Percentiles rank a stretch among this genome's conserved stretches.
Evolutionary conservation across 257 asterid species (phyloP).

Genomic region (Solanum boliviense): DNA sequence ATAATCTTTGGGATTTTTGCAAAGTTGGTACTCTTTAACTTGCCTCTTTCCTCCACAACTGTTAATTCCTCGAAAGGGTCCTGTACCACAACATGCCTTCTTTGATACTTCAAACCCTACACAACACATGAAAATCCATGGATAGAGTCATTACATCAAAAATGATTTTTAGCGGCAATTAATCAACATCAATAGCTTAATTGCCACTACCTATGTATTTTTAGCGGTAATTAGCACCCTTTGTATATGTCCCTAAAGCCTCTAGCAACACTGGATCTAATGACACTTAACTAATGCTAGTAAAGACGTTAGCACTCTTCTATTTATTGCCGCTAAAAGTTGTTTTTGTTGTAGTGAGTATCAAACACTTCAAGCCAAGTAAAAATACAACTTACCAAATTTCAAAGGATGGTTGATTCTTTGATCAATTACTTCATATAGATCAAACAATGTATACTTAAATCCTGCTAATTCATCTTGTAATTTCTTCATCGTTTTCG

Average conservation of each 20-base stretch:
- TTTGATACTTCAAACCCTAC: constrained; percentile 34
- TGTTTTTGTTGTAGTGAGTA: no score
- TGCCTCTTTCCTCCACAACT: constrained; percentile 48
- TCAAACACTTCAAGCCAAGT: neutral
- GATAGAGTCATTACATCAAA: no score
- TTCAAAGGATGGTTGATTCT: constrained; percentile 9
- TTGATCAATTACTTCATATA: neutral
- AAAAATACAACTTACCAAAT: constrained; percentile 6
- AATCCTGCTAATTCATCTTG: constrained; percentile 11
- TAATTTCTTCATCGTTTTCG: constrained; percentile 1
- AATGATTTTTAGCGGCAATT: no score
- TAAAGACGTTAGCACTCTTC: no score
- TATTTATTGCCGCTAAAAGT: no score
- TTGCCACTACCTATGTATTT: no score
- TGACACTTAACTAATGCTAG: no score
- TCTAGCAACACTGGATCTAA: no score
- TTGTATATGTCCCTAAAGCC: no score
- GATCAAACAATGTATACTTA: constrained; percentile 9
- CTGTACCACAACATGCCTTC: constrained; percentile 47
- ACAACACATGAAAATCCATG: neutral
- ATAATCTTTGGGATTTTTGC: constrained; percentile 26
- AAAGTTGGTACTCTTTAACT: constrained; percentile 24
- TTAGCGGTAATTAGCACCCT: no score
- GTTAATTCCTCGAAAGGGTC: constrained; percentile 27
- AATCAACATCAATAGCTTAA: no score